These are phyloP conservation scores for Sugiyamaella floridensis DNA, from an alignment of 805 yeast genomes.

Conservation along the genomic window DNA sequence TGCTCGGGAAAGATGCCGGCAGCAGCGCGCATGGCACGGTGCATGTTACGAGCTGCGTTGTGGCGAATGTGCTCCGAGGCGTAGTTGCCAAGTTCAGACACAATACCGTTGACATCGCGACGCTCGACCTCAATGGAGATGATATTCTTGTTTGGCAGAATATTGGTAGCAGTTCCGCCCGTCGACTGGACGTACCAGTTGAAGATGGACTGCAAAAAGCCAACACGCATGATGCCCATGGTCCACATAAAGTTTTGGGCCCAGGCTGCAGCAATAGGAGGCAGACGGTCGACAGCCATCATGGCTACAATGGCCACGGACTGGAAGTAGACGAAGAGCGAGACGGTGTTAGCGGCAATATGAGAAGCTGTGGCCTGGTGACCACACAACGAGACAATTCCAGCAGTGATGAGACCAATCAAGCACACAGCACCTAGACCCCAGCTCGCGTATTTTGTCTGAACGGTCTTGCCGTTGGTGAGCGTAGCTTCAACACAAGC, in stretches of 20 bases:
- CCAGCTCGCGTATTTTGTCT: constrained; percentile 89
- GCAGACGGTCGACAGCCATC: constrained; percentile 89
- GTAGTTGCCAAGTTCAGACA: constrained; percentile 12
- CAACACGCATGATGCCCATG: constrained; percentile 74
- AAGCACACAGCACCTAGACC: constrained; percentile 91
- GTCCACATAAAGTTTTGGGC: constrained; percentile 96
- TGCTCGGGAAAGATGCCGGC: not conserved
- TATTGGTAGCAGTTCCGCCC: constrained; percentile 79
- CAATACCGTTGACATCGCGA: constrained; percentile 21
- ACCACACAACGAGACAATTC: constrained; percentile 78
- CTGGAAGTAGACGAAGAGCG: constrained; percentile 91
- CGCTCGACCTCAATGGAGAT: constrained; percentile 75
- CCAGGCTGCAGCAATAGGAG: constrained; percentile 98
- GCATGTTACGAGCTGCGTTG: constrained; percentile 10
- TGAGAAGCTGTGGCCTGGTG: constrained; percentile 92
- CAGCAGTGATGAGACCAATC: constrained; percentile 79
- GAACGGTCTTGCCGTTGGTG: constrained; percentile 87
- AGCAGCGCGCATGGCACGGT: constrained; percentile 10
- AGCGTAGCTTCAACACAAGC: constrained; percentile 92
- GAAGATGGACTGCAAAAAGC: constrained; percentile 74
- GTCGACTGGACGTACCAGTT: constrained; percentile 95
- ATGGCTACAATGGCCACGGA: constrained; percentile 83
- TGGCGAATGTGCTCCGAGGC: constrained; percentile 8
- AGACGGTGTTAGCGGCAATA: constrained; percentile 92
- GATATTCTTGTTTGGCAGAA: constrained; percentile 53